These are phyloP conservation scores for Sungouiella thailandica DNA, from an alignment of 805 yeast species.

Conservation along the genomic window DNA sequence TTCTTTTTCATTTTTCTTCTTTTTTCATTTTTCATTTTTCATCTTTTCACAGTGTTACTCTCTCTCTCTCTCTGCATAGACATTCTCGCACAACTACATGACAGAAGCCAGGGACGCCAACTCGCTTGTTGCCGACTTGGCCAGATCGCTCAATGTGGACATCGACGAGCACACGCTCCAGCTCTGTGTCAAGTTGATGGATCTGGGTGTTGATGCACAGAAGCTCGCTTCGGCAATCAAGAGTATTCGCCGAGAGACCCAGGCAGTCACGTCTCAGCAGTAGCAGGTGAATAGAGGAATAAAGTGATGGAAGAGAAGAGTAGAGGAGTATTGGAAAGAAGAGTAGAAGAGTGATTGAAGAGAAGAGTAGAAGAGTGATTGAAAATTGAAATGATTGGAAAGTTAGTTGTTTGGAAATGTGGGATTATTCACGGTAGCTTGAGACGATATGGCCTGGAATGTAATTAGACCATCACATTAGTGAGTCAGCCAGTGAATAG, in stretches of 20 bases:
- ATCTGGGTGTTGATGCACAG: slow-evolving; percentile 31
- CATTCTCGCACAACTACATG: slow-evolving; percentile 1
- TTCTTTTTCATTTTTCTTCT: no score
- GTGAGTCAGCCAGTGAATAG: no score
- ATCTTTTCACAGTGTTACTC: not conserved
- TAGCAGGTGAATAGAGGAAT: not conserved
- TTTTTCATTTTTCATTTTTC: not conserved
- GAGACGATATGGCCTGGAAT: no score
- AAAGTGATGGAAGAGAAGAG: no score
- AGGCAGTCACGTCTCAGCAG: slow-evolving; percentile 6
- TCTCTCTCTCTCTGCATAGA: not conserved
- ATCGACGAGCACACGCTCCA: slow-evolving; percentile 27
- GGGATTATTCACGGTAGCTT: no score
- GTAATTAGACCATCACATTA: no score
- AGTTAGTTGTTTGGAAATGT: no score
- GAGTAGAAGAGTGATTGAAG: no score
- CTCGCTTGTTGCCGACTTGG: slow-evolving; percentile 17
- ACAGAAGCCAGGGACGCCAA: slow-evolving; percentile 3
- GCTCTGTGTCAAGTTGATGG: slow-evolving; percentile 29
- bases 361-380: no score
- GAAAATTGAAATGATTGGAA: no score
- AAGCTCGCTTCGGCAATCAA: slow-evolving; percentile 22
- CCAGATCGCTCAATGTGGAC: slow-evolving; percentile 19
- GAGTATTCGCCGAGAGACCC: slow-evolving; percentile 24
- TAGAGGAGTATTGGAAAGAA: no score